Conservation (phyloP, 352 stramenopile genomes). For the Phytophthora pluvialis region DNA sequence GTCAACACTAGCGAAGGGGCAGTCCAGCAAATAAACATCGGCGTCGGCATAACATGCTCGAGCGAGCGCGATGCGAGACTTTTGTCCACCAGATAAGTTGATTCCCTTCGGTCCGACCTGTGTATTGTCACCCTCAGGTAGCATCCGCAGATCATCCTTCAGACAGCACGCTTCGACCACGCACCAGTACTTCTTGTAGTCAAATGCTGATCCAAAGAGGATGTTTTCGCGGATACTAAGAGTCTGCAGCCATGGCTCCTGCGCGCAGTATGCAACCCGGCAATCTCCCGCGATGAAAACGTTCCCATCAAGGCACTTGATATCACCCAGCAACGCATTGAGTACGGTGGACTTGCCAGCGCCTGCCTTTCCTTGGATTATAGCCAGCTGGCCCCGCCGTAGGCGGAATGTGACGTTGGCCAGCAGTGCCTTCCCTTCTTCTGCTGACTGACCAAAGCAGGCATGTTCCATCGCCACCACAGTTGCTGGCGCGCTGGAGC, state of each 20-base stretch:
- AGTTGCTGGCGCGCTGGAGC: slow-evolving; percentile 24
- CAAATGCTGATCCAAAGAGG: slow-evolving; percentile 91
- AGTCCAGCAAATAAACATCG: slow-evolving; percentile 60
- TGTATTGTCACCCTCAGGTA: slow-evolving; percentile 68
- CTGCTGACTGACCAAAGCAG: slow-evolving; percentile 45
- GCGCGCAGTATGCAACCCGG: slow-evolving; percentile 84
- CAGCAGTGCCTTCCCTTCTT: slow-evolving; percentile 49
- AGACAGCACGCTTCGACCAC: slow-evolving; percentile 70
- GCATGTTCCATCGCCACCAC: slow-evolving; percentile 49
- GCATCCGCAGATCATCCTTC: slow-evolving; percentile 43
- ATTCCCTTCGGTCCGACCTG: slow-evolving; percentile 55
- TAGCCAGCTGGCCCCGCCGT: slow-evolving; percentile 53
- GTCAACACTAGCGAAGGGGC: slow-evolving; percentile 61
- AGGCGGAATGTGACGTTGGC: slow-evolving; percentile 58
- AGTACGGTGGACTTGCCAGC: slow-evolving; percentile 72
- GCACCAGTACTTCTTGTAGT: slow-evolving; percentile 66
- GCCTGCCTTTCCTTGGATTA: slow-evolving; percentile 65
- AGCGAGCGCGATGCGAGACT: slow-evolving; percentile 60
- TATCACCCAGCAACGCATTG: slow-evolving; percentile 53
- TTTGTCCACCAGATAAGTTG: slow-evolving; percentile 65
- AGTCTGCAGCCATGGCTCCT: slow-evolving; percentile 97
- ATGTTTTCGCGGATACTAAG: slow-evolving; percentile 97
- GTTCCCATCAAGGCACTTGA: slow-evolving; percentile 47
- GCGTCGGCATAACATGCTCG: slow-evolving; percentile 63
- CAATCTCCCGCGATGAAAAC: slow-evolving; percentile 44